Evolutionary conservation across 148 eudicot species (phyloP), one percentile per base, ranked within the genome.

Genomic region (Chenopodium quinoa): DNA sequence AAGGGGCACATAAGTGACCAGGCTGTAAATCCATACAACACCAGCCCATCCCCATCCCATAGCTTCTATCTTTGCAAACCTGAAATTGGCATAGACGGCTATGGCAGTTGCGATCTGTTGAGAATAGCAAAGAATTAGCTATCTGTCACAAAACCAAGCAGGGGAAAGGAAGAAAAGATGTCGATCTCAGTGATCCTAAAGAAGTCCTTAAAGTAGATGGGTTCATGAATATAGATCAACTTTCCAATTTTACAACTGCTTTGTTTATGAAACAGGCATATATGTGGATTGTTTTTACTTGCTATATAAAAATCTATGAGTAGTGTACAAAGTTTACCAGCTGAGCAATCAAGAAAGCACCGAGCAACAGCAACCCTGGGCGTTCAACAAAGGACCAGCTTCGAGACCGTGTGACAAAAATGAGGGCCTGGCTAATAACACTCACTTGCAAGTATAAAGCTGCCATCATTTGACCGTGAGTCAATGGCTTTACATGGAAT

Each of bases 11-110:
- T 92, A 92, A n/a, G 86, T 83, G 23, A 92, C 81, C 34, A 92
- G 54, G 75, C 84, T 92, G 86, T 86, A 92, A 20, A 92, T 44
- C 95, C 95, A 92, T 27, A 92, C 90, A 27, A 80, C 91, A 48
- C 80, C 89, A 50, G 93, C 91, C 95, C 95, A 92, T 52, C 93
- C 91, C 95, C 95, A 92, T 34, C 93, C 93, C 76, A 88, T 86
- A 68, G 90, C 91, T 79, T 88, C 77, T 1, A 90, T 90, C 37
- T 71, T 83, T 73, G 92, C 91, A 80, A 92, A 90, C 48, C 60
- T n/a, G 88, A 88, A 89, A 62, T 85, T 84, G 44, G 90, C 91
- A 79, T 90, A 90, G 32, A 89, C 93, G 5, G 95, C 90, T 11
- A 92, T 84, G 32, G 90, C 34, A 20, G 95, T 92, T 10, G 95